phyloP scores from a whole-genome alignment of 2,329 filamentous ascomycete genomes.

The Fusarium aywerte region DNA sequence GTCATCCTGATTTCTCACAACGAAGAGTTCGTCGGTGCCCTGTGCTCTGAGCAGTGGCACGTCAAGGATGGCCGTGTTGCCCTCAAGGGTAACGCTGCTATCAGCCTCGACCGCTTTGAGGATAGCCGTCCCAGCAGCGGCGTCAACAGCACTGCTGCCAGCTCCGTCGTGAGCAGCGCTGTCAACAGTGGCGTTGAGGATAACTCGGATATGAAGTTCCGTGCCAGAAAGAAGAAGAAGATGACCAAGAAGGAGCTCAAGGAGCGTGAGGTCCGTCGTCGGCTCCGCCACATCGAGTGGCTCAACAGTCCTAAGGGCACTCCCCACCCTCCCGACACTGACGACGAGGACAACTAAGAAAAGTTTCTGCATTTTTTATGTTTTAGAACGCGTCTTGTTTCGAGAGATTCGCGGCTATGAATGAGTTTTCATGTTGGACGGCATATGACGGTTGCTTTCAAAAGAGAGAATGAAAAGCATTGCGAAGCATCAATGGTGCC shows the following conservation, averaged over 20 bases:
- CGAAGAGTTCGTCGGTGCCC: constrained; percentile 96
- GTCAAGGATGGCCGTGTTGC: constrained; percentile 88
- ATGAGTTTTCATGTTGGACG: constrained; percentile 19
- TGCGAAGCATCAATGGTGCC: constrained; percentile 8
- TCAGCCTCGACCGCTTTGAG: constrained; percentile 86
- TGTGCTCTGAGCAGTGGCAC: constrained; percentile 97
- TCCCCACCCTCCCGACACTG: constrained; percentile 78
- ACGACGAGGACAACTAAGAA: constrained; percentile 70
- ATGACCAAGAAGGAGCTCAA: constrained; percentile 96
- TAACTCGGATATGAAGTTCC: constrained; percentile 84
- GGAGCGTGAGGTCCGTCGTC: constrained; percentile 86
- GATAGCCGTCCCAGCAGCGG: constrained; percentile 74
- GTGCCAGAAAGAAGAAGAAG: constrained; percentile 95
- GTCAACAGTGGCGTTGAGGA: constrained; percentile 89
- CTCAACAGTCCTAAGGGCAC: constrained; percentile 88
- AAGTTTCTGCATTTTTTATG: constrained; percentile 13
- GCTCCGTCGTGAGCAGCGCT: constrained; percentile 65
- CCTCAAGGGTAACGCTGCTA: constrained; percentile 80
- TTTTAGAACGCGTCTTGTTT: constrained; percentile 11
- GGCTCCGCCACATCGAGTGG: constrained; percentile 87
- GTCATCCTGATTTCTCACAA: constrained; percentile 99
- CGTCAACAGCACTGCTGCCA: constrained; percentile 65
- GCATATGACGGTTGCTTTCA: constrained; percentile 16
- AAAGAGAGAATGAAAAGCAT: constrained; percentile 16
- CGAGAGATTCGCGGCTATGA: constrained; percentile 13